phyloP scores from a whole-genome alignment of 306 rosid species.

The Morella rubra region DNA sequence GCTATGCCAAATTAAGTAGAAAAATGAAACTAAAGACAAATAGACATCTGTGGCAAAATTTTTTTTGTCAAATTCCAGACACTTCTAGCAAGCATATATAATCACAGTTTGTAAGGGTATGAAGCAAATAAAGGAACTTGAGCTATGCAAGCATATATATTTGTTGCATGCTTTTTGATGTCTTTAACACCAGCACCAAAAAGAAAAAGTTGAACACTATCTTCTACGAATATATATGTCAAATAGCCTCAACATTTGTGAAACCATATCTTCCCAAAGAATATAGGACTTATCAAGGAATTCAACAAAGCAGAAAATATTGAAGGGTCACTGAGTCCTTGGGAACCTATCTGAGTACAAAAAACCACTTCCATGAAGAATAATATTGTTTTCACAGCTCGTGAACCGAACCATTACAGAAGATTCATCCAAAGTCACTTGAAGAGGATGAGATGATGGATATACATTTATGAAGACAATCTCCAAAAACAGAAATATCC shows the following conservation, averaged over 20 bases:
- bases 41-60: background rate
- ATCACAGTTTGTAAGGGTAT: background rate
- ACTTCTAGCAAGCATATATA: background rate
- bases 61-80: background rate
- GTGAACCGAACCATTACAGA: background rate
- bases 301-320: background rate
- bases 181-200: background rate
- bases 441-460: background rate
- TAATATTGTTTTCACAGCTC: background rate
- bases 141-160: background rate
- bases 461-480: background rate
- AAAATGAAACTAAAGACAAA: background rate
- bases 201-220: background rate
- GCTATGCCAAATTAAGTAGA: constrained; percentile 1
- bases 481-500: background rate
- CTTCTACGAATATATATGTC: background rate
- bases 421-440: no score
- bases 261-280: background rate
- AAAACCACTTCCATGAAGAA: background rate
- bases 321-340: background rate
- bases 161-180: background rate
- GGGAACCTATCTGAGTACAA: background rate
- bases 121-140: background rate
- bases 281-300: background rate
- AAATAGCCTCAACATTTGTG: background rate